Evolutionary conservation across 768 basidiomycete species (phyloP).

Genomic region (Termitomyces sp.): DNA sequence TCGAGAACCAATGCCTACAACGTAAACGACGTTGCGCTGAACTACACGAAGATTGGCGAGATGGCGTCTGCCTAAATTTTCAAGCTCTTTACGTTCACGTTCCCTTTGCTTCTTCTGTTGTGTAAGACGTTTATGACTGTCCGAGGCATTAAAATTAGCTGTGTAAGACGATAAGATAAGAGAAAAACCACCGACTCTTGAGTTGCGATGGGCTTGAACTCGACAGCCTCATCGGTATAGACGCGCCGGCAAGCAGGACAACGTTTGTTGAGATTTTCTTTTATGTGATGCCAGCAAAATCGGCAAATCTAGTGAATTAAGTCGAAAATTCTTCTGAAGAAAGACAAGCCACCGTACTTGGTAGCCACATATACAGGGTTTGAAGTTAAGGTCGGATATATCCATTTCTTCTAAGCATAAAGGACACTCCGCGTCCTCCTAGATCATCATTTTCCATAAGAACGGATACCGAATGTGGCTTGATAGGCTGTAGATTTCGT

Average conservation of each 20-base stretch:
- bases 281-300: constrained; percentile 99
- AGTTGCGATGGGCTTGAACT: constrained; percentile 91
- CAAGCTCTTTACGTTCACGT: constrained; percentile 93
- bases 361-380: constrained; percentile 98
- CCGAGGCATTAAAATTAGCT: not conserved
- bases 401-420: constrained; percentile 99
- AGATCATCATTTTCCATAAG: constrained; percentile 7
- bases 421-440: constrained; percentile 98
- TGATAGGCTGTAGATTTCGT: constrained; percentile 21
- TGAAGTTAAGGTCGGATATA: constrained; percentile 97
- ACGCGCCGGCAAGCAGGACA: constrained; percentile 95
- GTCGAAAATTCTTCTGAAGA: constrained; percentile 3
- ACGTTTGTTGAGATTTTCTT: constrained; percentile 89
- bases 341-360: constrained; percentile 52
- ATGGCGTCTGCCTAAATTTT: constrained; percentile 75
- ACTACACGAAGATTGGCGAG: constrained; percentile 94
- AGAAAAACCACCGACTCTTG: constrained; percentile 72
- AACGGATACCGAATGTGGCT: constrained; percentile 8
- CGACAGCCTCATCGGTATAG: constrained; percentile 88
- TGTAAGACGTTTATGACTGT: constrained; percentile 87
- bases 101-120: constrained; percentile 95
- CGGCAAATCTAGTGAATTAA: constrained; percentile 77
- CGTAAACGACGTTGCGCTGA: constrained; percentile 93
- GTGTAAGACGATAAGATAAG: constrained; percentile 9
- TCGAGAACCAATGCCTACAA: constrained; percentile 89